These are phyloP conservation scores for Aspergillus panamensis DNA, from an alignment of 495 filamentous ascomycete species.

Conservation along the genomic window DNA sequence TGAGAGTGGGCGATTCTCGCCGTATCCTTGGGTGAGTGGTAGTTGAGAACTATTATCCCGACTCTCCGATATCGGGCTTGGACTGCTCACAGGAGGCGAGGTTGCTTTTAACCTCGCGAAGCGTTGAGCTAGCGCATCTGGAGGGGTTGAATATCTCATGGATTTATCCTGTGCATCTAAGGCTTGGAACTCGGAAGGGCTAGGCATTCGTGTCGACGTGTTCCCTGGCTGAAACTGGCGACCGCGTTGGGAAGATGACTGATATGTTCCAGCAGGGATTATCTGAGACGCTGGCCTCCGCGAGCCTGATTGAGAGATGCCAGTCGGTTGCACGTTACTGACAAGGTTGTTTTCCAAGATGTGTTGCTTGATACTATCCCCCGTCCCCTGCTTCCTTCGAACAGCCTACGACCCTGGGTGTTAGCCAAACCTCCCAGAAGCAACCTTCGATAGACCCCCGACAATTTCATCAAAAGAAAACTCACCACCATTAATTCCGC, in stretches of 20 bases:
- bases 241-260: conserved; percentile 19
- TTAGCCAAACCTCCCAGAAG: conserved; percentile 10
- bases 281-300: conserved; percentile 19
- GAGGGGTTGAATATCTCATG: conserved; percentile 28
- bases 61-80: conserved; percentile 4
- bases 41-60: conserved; percentile 30
- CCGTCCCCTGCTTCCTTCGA: conserved; percentile 47
- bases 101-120: conserved; percentile 43
- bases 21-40: conserved; percentile 32
- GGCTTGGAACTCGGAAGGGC: conserved; percentile 38
- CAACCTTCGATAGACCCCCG: neutral
- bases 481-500: conserved; percentile 39
- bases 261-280: conserved; percentile 15
- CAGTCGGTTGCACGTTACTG: conserved; percentile 32
- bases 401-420: conserved; percentile 27
- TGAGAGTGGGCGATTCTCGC: conserved; percentile 27
- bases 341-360: conserved; percentile 44
- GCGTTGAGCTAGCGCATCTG: conserved; percentile 42
- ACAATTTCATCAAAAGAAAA: conserved; percentile 6
- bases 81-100: conserved; percentile 15
- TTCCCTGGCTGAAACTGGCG: conserved; percentile 26
- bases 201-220: conserved; percentile 39
- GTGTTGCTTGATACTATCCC: conserved; percentile 43
- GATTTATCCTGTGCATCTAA: conserved; percentile 19
- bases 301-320: conserved; percentile 15